These are phyloP conservation scores for Globisporangium spiculum DNA, from an alignment of 352 stramenopile genomes.

Conservation along the genomic window DNA sequence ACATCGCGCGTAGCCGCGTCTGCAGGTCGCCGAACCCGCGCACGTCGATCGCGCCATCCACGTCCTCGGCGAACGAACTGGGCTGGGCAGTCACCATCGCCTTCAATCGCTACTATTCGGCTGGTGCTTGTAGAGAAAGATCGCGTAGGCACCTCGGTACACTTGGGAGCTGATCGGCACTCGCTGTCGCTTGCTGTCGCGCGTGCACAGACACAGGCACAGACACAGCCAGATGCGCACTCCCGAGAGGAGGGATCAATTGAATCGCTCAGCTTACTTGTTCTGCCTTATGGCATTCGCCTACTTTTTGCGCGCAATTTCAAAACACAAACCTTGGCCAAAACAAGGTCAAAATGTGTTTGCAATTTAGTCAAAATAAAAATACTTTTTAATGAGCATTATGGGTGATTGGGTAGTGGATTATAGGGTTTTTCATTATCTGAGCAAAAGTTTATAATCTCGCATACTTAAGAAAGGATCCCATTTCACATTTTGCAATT, in stretches of 20 bases:
- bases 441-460: too few relatives aligned
- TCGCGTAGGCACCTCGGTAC: background rate
- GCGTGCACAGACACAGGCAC: background rate
- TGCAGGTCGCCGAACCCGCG: slow-evolving; percentile 57
- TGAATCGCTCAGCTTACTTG: background rate
- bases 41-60: slow-evolving; percentile 34
- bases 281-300: too few relatives aligned
- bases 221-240: background rate
- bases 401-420: too few relatives aligned
- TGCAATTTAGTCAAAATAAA: too few relatives aligned
- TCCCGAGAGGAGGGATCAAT: background rate
- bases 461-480: too few relatives aligned
- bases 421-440: too few relatives aligned
- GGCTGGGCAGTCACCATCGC: slow-evolving; percentile 27
- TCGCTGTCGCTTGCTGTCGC: background rate
- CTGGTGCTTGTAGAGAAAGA: background rate
- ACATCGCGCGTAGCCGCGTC: slow-evolving; percentile 47
- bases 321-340: too few relatives aligned
- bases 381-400: too few relatives aligned
- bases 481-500: too few relatives aligned
- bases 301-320: too few relatives aligned
- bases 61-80: slow-evolving; percentile 39
- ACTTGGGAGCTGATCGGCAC: background rate
- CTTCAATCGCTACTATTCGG: background rate
- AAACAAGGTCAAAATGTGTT: too few relatives aligned